These are phyloP conservation scores for Lasiosphaeria miniovina DNA, from an alignment of 495 filamentous ascomycete genomes.

Conservation along the genomic window DNA sequence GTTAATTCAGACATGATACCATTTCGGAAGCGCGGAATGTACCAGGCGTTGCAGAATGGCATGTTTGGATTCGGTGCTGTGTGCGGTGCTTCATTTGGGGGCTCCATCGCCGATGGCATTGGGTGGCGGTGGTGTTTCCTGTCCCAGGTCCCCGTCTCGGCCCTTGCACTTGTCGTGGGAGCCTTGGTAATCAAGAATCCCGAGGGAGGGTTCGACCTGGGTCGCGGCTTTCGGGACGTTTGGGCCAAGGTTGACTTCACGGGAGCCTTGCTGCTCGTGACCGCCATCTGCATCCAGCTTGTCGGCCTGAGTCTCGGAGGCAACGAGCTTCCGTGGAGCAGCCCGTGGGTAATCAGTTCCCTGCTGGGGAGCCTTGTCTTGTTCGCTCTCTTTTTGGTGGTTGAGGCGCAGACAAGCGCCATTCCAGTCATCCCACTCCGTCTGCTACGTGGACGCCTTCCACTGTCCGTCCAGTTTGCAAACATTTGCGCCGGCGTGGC, in stretches of 20 bases:
- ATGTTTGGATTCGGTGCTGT: constrained; percentile 57
- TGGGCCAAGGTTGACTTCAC: constrained; percentile 58
- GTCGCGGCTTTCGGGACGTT: constrained; percentile 32
- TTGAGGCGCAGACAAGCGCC: constrained; percentile 56
- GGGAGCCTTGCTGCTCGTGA: constrained; percentile 53
- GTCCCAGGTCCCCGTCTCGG: constrained; percentile 51
- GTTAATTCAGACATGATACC: constrained; percentile 67
- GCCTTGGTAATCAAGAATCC: constrained; percentile 51
- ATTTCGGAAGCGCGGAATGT: constrained; percentile 61
- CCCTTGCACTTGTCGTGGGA: constrained; percentile 52
- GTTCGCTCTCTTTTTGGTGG: constrained; percentile 47
- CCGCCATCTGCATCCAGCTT: constrained; percentile 56
- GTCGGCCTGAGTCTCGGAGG: constrained; percentile 60
- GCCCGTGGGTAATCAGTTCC: constrained; percentile 51
- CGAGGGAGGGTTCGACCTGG: constrained; percentile 21
- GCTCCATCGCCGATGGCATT: constrained; percentile 46
- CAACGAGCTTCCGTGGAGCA: constrained; percentile 60
- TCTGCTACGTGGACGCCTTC: constrained; percentile 52
- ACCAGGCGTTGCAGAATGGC: constrained; percentile 61
- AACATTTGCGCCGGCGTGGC: constrained; percentile 62
- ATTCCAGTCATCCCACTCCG: constrained; percentile 60
- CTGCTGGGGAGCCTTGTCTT: constrained; percentile 51
- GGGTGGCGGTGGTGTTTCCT: constrained; percentile 53
- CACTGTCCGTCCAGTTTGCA: constrained; percentile 53
- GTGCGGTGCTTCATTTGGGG: constrained; percentile 48